These are phyloP conservation scores for Yamagishiella unicocca DNA, from an alignment of 139 green algal genomes.

Conservation along the genomic window DNA sequence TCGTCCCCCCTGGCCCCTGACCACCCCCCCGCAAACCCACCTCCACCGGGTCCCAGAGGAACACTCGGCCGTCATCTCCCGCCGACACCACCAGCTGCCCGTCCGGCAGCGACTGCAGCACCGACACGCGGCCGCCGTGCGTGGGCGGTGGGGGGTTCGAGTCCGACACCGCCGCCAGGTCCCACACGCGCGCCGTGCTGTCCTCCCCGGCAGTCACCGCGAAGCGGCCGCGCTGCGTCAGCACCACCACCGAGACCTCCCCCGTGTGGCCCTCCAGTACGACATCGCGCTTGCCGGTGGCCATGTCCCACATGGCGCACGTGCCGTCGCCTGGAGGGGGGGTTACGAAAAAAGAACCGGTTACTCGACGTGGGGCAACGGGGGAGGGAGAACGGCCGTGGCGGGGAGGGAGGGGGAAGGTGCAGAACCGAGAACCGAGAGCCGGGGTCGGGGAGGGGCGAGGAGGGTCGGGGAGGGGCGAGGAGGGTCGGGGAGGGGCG, in stretches of 20 bases:
- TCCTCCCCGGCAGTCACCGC: constrained; percentile 78
- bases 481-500: no score
- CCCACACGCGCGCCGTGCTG: constrained; percentile 83
- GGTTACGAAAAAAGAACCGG: no score
- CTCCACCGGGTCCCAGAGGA: constrained; percentile 49
- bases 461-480: no score
- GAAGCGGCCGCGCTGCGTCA: constrained; percentile 79
- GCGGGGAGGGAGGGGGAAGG: not conserved
- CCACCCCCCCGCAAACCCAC: not conserved
- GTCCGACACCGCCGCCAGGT: constrained; percentile 67
- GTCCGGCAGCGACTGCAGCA: constrained; percentile 35
- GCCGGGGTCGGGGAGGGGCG: no score
- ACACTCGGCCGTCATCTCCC: constrained; percentile 52
- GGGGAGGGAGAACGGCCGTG: not conserved
- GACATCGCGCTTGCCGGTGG: constrained; percentile 47
- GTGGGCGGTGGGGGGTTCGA: not conserved
- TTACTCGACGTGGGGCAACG: not conserved
- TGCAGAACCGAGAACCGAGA: no score
- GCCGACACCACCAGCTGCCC: constrained; percentile 30
- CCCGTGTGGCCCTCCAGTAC: constrained; percentile 80
- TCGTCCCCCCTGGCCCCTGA: not conserved
- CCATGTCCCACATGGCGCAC: constrained; percentile 44
- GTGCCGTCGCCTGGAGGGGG: constrained; percentile 41
- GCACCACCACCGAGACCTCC: constrained; percentile 64
- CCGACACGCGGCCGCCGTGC: constrained; percentile 11